Conservation (phyloP, 2,329 filamentous ascomycete genomes). For the Diaporthe capsici region DNA sequence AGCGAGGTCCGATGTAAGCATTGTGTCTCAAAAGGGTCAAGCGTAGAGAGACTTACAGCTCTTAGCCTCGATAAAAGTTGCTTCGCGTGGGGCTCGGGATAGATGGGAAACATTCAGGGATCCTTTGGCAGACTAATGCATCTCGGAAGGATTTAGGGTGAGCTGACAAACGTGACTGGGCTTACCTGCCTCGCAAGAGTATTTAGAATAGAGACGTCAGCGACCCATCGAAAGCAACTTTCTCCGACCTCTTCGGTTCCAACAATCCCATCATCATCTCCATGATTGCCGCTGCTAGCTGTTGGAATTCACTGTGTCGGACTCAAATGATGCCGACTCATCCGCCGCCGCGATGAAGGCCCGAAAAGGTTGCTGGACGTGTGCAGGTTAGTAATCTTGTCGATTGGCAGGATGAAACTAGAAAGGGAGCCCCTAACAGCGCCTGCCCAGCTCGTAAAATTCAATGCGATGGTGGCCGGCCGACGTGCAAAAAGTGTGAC, state of each 20-base stretch:
- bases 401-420: background rate
- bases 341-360: constrained; percentile 6
- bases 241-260: constrained; percentile 9
- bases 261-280: background rate
- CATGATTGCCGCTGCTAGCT: no score
- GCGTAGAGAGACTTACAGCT: background rate
- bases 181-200: background rate
- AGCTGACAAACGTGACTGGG: constrained; percentile 6
- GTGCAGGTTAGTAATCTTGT: background rate
- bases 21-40: background rate
- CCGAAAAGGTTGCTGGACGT: constrained; percentile 24
- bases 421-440: background rate
- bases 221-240: constrained; percentile 19
- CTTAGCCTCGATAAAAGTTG: constrained; percentile 29
- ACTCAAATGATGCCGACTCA: background rate
- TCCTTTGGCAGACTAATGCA: background rate
- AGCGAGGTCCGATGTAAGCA: constrained; percentile 12
- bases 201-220: constrained; percentile 1
- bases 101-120: background rate
- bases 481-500: background rate
- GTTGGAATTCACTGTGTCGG: background rate
- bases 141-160: constrained; percentile 7
- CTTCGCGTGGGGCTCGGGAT: background rate
- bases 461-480: constrained; percentile 3
- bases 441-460: background rate